Evolutionary conservation across 1,284 basidiomycete genomes (phyloP).

Genomic region (Microbotryum lychnidis-dioicae): DNA sequence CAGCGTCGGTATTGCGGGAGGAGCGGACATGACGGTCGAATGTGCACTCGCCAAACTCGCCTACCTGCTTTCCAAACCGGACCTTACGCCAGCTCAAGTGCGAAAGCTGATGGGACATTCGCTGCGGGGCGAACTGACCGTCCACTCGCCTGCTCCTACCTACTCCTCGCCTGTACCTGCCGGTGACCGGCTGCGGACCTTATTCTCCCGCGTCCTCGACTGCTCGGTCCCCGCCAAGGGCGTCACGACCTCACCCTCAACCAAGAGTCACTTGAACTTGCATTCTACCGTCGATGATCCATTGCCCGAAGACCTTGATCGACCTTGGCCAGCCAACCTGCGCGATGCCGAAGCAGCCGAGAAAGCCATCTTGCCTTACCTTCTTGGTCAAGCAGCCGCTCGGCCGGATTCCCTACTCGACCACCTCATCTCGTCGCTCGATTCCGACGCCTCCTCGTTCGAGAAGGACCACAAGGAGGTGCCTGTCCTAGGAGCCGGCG

Average conservation of each 20-base stretch:
- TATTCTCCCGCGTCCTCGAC: conserved; percentile 40
- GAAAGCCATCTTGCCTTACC: conserved; percentile 29
- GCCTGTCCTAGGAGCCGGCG: neutral
- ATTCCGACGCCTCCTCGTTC: neutral
- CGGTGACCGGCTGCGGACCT: conserved; percentile 18
- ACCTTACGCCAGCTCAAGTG: conserved; percentile 59
- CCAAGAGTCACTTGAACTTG: neutral
- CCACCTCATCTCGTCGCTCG: conserved; percentile 18
- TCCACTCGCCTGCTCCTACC: conserved; percentile 37
- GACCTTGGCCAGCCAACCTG: conserved; percentile 22
- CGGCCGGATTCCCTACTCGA: conserved; percentile 20
- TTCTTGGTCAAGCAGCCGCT: conserved; percentile 30
- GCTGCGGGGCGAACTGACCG: conserved; percentile 77
- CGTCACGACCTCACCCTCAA: conserved; percentile 42
- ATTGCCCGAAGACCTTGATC: conserved; percentile 16
- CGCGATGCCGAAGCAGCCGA: conserved; percentile 26
- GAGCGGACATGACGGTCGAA: conserved; percentile 84
- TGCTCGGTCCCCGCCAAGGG: conserved; percentile 56
- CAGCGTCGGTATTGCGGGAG: conserved; percentile 25
- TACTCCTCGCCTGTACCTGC: conserved; percentile 24
- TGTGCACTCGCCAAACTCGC: conserved; percentile 80
- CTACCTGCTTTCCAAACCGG: conserved; percentile 77
- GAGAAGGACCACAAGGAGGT: neutral
- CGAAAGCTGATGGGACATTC: conserved; percentile 67
- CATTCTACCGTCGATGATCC: neutral